These are phyloP conservation scores for Hypoxylon sp. DNA, from an alignment of 2,329 filamentous ascomycete genomes.

Conservation along the genomic window DNA sequence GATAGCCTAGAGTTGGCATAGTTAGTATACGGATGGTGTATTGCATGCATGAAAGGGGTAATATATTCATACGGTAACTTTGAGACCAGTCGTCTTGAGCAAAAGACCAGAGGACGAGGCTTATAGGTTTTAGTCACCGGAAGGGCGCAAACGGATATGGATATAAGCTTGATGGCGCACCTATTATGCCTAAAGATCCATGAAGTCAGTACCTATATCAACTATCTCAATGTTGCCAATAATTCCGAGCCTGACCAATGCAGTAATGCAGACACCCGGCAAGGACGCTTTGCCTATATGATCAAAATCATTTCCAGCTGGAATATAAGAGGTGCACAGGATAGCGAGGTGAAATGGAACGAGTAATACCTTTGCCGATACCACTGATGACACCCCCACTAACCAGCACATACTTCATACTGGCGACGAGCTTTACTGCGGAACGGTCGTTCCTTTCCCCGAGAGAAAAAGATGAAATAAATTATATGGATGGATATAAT, in stretches of 20 bases:
- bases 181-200: constrained; percentile 41
- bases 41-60: constrained; percentile 49
- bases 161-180: constrained; percentile 37
- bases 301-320: too few species aligned
- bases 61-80: constrained; percentile 71
- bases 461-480: too few species aligned
- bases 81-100: constrained; percentile 83
- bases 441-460: too few species aligned
- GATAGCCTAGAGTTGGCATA: constrained; percentile 38
- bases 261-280: not conserved
- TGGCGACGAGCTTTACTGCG: constrained; percentile 45
- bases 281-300: too few species aligned
- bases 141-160: constrained; percentile 5
- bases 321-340: not conserved
- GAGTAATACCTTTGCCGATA: constrained; percentile 35
- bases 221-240: not conserved
- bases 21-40: constrained; percentile 1
- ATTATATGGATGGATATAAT: too few species aligned
- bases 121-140: constrained; percentile 60
- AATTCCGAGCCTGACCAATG: not conserved
- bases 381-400: constrained; percentile 72
- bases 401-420: constrained; percentile 85
- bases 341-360: not conserved
- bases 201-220: constrained; percentile 11
- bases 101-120: constrained; percentile 79